These are phyloP conservation scores for Trichophyton simii DNA, from an alignment of 2,329 filamentous ascomycete species.

Conservation along the genomic window DNA sequence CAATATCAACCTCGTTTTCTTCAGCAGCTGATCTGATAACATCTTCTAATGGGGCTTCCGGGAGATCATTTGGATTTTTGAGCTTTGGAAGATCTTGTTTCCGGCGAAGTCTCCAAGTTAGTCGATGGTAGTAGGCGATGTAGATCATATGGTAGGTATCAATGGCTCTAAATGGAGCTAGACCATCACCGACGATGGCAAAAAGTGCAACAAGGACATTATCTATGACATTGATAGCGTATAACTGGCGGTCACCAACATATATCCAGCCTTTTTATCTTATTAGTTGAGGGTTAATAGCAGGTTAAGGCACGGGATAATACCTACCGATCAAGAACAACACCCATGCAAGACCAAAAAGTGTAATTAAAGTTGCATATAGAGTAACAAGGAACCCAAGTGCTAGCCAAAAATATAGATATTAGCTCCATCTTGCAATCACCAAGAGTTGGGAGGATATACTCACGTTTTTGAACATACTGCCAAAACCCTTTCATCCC, in stretches of 20 bases:
- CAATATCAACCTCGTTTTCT: constrained; percentile 34
- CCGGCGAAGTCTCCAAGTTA: constrained; percentile 53
- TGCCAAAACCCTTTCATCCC: constrained; percentile 67
- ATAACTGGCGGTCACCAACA: constrained; percentile 58
- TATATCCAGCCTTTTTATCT: constrained; percentile 56
- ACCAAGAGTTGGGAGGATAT: not conserved
- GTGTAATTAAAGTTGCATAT: constrained; percentile 69
- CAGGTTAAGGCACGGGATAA: not conserved
- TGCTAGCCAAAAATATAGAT: constrained; percentile 30
- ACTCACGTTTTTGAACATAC: constrained; percentile 58
- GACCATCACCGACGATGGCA: constrained; percentile 55
- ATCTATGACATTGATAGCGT: constrained; percentile 57
- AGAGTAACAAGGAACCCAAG: constrained; percentile 73
- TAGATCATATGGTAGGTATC: constrained; percentile 84
- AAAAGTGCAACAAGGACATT: constrained; percentile 59
- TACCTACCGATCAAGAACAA: constrained; percentile 65
- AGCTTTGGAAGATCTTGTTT: constrained; percentile 50
- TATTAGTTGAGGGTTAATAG: not conserved
- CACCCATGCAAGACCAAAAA: constrained; percentile 79
- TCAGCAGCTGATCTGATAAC: constrained; percentile 31
- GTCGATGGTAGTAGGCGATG: constrained; percentile 58
- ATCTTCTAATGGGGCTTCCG: constrained; percentile 5
- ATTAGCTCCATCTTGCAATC: not conserved
- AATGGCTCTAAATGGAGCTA: constrained; percentile 61
- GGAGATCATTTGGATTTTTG: constrained; percentile 55